These are phyloP conservation scores for Colletotrichum sp. DNA, from an alignment of 2,329 filamentous ascomycete species.

Conservation along the genomic window DNA sequence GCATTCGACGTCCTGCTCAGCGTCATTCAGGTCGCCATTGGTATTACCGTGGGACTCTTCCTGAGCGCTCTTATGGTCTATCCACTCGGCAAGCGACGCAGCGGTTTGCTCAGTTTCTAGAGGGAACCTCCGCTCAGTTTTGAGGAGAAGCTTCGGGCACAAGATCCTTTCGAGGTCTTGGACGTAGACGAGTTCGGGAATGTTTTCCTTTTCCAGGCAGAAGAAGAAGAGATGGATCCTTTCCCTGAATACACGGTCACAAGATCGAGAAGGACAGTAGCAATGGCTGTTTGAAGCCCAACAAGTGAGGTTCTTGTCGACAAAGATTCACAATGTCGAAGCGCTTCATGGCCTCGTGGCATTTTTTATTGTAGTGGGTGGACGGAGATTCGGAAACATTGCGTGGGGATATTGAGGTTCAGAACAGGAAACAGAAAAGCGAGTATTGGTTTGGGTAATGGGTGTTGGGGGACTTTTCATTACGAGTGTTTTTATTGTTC, in stretches of 20 bases:
- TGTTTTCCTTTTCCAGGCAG: not conserved
- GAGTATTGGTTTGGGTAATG: not conserved
- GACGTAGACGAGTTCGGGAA: not conserved
- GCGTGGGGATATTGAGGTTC: not conserved
- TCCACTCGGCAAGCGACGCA: constrained; percentile 62
- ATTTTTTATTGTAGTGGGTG: not conserved
- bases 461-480: not conserved
- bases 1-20: constrained; percentile 61
- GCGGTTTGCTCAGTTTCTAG: constrained; percentile 54
- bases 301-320: not conserved
- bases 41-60: constrained; percentile 66
- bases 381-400: not conserved
- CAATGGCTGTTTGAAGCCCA: not conserved
- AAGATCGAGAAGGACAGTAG: not conserved
- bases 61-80: constrained; percentile 61
- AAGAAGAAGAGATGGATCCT: not conserved
- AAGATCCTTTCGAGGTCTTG: not conserved
- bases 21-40: constrained; percentile 66
- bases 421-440: not conserved
- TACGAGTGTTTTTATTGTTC: not conserved
- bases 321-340: not conserved
- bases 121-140: not conserved
- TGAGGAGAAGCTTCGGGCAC: not conserved
- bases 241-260: not conserved
- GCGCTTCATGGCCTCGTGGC: not conserved